phyloP scores from a whole-genome alignment of 2,329 filamentous ascomycete genomes.

The Monosporascus sp. region DNA sequence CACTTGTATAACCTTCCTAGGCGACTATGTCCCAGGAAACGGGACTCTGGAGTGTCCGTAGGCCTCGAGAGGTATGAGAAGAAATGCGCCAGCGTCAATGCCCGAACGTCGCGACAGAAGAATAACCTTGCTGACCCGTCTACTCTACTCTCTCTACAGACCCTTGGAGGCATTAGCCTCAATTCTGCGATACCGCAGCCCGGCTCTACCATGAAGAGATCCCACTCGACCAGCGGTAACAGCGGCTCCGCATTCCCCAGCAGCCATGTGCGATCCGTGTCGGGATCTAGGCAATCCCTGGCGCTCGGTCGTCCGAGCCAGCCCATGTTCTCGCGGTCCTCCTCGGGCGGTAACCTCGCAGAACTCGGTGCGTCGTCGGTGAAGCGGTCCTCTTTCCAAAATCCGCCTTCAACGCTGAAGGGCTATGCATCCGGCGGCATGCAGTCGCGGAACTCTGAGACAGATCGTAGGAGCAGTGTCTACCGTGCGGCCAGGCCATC shows the following conservation, averaged over 20 bases:
- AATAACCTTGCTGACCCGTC: slow-evolving; percentile 9
- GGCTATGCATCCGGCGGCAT: slow-evolving; percentile 57
- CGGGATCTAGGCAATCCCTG: slow-evolving; percentile 78
- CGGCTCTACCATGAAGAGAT: slow-evolving; percentile 88
- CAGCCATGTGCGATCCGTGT: slow-evolving; percentile 75
- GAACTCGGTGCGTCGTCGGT: slow-evolving; percentile 79
- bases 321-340: slow-evolving; percentile 79
- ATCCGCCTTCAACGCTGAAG: slow-evolving; percentile 58
- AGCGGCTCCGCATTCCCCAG: slow-evolving; percentile 58
- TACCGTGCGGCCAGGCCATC: slow-evolving; percentile 62
- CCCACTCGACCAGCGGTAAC: slow-evolving; percentile 68
- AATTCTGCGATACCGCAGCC: slow-evolving; percentile 87
- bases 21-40: slow-evolving; percentile 76
- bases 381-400: slow-evolving; percentile 75
- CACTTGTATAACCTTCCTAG: not conserved
- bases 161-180: slow-evolving; percentile 76
- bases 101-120: slow-evolving; percentile 5
- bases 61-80: slow-evolving; percentile 74
- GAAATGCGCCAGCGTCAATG: slow-evolving; percentile 6
- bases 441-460: slow-evolving; percentile 41
- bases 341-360: slow-evolving; percentile 73
- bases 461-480: slow-evolving; percentile 75
- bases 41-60: slow-evolving; percentile 85
- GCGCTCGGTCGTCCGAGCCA: slow-evolving; percentile 79
- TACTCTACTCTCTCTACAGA: slow-evolving; percentile 45